Percentiles rank a stretch among this genome's conserved stretches.
phyloP scores from a whole-genome alignment of 2,329 filamentous ascomycete genomes.

The Aspergillus ustus region DNA sequence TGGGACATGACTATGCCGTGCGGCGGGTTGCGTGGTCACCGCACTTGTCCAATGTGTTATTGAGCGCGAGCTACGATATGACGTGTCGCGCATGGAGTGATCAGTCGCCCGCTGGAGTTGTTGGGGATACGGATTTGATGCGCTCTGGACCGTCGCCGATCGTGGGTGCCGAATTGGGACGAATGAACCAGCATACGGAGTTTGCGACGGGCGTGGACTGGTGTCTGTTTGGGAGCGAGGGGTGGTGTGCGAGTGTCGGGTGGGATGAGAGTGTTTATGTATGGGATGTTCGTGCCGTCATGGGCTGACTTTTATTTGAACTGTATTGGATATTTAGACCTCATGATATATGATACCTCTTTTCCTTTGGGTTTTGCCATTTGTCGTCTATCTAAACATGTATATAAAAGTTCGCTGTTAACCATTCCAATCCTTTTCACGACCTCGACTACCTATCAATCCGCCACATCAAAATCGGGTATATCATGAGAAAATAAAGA shows the following conservation, averaged over 20 bases:
- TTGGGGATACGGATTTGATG: slow-evolving; percentile 44
- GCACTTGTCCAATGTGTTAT: slow-evolving; percentile 83
- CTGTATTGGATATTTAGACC: slow-evolving; percentile 32
- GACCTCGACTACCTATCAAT: not conserved
- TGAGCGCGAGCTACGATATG: slow-evolving; percentile 97
- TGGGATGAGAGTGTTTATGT: slow-evolving; percentile 93
- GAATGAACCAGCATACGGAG: slow-evolving; percentile 93
- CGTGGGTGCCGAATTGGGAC: slow-evolving; percentile 73
- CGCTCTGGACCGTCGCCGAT: slow-evolving; percentile 42
- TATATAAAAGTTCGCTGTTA: slow-evolving; percentile 9
- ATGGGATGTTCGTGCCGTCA: slow-evolving; percentile 81
- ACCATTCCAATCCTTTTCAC: not conserved
- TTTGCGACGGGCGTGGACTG: slow-evolving; percentile 97
- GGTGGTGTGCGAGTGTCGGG: slow-evolving; percentile 91
- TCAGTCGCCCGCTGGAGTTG: slow-evolving; percentile 54
- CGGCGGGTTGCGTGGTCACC: slow-evolving; percentile 88
- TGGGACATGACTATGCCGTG: slow-evolving; percentile 90
- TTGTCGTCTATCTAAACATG: not conserved
- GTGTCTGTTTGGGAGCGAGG: slow-evolving; percentile 94
- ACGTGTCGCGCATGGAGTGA: slow-evolving; percentile 94
- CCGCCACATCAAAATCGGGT: slow-evolving; percentile 8
- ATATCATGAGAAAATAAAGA: slow-evolving; percentile 15
- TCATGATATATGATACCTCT: slow-evolving; percentile 25
- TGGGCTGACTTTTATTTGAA: slow-evolving; percentile 42
- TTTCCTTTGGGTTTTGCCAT: slow-evolving; percentile 14